Conservation (phyloP, 108 stramenopile genomes). For the Fragilaria crotonensis region DNA sequence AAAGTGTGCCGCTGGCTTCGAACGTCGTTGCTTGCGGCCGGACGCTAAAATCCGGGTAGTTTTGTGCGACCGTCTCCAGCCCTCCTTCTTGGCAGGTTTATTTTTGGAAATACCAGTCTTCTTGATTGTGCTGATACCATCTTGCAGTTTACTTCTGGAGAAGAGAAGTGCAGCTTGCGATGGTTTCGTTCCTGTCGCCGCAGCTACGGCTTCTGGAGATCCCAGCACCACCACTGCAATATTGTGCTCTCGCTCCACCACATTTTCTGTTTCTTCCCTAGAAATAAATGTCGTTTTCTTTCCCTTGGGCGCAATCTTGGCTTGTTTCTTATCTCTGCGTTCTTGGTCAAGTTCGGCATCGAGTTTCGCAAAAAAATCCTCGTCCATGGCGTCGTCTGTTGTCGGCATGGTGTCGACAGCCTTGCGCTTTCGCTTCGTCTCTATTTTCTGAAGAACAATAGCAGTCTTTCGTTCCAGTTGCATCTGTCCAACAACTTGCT, state of each 20-base stretch:
- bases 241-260: slow-evolving; percentile 12
- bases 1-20: background rate
- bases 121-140: slow-evolving; percentile 10
- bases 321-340: slow-evolving; percentile 9
- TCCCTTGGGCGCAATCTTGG: slow-evolving; percentile 10
- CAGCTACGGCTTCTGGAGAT: slow-evolving; percentile 2
- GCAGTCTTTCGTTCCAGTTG: background rate
- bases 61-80: slow-evolving; percentile 31
- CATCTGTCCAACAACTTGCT: background rate
- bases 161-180: slow-evolving; percentile 19
- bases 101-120: background rate
- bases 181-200: slow-evolving; percentile 5
- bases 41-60: background rate
- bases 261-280: background rate
- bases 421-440: slow-evolving; percentile 1
- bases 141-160: slow-evolving; percentile 12
- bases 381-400: slow-evolving; percentile 14
- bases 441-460: background rate
- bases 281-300: slow-evolving; percentile 37
- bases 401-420: background rate
- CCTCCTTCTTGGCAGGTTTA: slow-evolving; percentile 2
- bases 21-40: background rate
- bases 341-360: slow-evolving; percentile 10
- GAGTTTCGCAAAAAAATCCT: slow-evolving; percentile 29
- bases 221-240: slow-evolving; percentile 33